Conservation (phyloP, 164 flowering plant genomes). For the Piper longum region DNA sequence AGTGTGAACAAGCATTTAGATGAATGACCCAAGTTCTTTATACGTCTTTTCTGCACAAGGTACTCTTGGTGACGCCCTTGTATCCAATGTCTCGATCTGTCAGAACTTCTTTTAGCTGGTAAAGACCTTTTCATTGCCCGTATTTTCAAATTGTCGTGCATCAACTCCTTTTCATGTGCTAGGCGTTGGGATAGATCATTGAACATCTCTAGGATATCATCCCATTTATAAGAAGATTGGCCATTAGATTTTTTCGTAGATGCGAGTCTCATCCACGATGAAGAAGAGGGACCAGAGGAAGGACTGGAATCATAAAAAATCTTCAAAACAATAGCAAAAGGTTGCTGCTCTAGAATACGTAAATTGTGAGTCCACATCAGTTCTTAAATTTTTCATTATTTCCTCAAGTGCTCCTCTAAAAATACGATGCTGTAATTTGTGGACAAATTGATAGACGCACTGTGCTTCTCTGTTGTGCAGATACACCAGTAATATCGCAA, state of each 20-base stretch:
- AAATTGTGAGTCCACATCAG: conserved; percentile 27
- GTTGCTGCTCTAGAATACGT: conserved; percentile 46
- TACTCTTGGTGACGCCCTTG: conserved; percentile 55
- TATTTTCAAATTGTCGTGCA: conserved; percentile 36
- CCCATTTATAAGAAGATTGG: conserved; percentile 35
- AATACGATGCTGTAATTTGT: conserved; percentile 65
- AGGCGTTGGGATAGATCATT: conserved; percentile 45
- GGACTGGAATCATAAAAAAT: conserved; percentile 29
- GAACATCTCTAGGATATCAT: conserved; percentile 42
- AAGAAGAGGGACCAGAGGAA: conserved; percentile 31
- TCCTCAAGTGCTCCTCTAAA: conserved; percentile 51
- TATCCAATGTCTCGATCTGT: conserved; percentile 57
- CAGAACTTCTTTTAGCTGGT: conserved; percentile 64
- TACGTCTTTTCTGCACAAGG: conserved; percentile 60
- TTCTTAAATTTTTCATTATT: conserved; percentile 39
- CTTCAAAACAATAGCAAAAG: conserved; percentile 35
- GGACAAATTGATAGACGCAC: conserved; percentile 44
- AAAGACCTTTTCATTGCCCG: conserved; percentile 76
- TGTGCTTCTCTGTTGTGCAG: conserved; percentile 59
- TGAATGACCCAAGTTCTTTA: conserved; percentile 54
- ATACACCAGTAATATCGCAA: conserved; percentile 33
- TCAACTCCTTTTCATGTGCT: conserved; percentile 22
- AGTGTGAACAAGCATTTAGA: conserved; percentile 73
- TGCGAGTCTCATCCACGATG: conserved; percentile 68
- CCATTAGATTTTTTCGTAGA: conserved; percentile 23